Conservation (phyloP, 306 rosid genomes). For the Acacia acuminata region DNA sequence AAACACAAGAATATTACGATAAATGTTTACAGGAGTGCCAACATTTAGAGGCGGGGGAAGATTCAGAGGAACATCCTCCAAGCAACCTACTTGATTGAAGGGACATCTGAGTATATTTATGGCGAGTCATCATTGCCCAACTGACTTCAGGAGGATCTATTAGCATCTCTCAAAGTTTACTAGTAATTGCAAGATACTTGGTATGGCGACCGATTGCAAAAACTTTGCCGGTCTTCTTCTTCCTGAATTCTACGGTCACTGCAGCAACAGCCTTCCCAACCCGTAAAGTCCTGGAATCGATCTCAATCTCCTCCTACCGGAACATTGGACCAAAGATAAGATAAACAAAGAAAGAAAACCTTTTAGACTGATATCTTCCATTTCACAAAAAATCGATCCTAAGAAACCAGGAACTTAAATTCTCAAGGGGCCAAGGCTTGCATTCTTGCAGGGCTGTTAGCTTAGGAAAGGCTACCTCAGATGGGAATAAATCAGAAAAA, state of each 20-base stretch:
- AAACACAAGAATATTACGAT: background rate
- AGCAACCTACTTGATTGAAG: background rate
- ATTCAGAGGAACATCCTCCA: background rate
- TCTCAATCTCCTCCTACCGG: conserved; percentile 58
- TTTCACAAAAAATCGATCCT: background rate
- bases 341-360: background rate
- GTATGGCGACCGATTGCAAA: conserved; percentile 68
- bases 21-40: background rate
- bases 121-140: background rate
- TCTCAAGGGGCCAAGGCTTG: background rate
- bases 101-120: background rate
- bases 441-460: background rate
- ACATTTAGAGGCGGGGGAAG: background rate
- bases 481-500: background rate
- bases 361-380: background rate
- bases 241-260: conserved; percentile 56
- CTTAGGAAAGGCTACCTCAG: background rate
- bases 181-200: conserved; percentile 47
- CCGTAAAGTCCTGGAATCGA: conserved; percentile 48
- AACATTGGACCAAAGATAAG: background rate
- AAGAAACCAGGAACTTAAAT: conserved; percentile 10
- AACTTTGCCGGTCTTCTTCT: conserved; percentile 51
- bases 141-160: background rate
- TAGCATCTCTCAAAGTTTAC: conserved; percentile 42
- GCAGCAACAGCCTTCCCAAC: conserved; percentile 54